Evolutionary conservation across 306 rosid species (phyloP).

Genomic region (Malus sylvestris): DNA sequence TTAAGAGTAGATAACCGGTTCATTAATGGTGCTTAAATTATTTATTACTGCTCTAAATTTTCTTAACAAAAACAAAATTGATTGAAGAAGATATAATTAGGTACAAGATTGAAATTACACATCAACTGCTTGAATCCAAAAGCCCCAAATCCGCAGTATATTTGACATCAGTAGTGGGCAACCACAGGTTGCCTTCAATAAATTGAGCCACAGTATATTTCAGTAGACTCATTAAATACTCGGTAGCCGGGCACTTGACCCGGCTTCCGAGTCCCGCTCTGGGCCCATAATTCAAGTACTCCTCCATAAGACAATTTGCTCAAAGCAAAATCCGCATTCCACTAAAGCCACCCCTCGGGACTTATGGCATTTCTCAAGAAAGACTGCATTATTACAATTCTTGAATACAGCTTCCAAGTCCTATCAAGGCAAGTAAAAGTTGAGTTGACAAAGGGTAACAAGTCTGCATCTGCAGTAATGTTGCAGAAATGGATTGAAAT

Average conservation of each 20-base stretch:
- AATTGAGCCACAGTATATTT: conserved; percentile 54
- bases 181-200: conserved; percentile 67
- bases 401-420: conserved; percentile 68
- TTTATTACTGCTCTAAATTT: not conserved
- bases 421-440: conserved; percentile 56
- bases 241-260: conserved; percentile 42
- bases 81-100: not conserved
- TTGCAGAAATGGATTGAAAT: conserved; percentile 78
- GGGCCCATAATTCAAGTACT: conserved; percentile 19
- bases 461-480: conserved; percentile 54
- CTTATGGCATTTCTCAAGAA: conserved; percentile 37
- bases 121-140: not conserved
- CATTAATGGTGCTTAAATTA: not conserved
- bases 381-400: conserved; percentile 58
- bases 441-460: conserved; percentile 23
- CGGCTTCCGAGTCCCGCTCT: too few relatives aligned
- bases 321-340: conserved; percentile 51
- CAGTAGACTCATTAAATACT: conserved; percentile 27
- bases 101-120: not conserved
- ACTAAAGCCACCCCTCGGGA: conserved; percentile 79
- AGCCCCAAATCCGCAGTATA: conserved; percentile 37
- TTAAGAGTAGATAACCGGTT: too few relatives aligned
- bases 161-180: conserved; percentile 64
- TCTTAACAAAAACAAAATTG: not conserved
- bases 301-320: conserved; percentile 53